Percentiles rank a stretch among this genome's conserved stretches.
phyloP scores from a whole-genome alignment of 306 rosid genomes.

The Dalbergia cochinchinensis region DNA sequence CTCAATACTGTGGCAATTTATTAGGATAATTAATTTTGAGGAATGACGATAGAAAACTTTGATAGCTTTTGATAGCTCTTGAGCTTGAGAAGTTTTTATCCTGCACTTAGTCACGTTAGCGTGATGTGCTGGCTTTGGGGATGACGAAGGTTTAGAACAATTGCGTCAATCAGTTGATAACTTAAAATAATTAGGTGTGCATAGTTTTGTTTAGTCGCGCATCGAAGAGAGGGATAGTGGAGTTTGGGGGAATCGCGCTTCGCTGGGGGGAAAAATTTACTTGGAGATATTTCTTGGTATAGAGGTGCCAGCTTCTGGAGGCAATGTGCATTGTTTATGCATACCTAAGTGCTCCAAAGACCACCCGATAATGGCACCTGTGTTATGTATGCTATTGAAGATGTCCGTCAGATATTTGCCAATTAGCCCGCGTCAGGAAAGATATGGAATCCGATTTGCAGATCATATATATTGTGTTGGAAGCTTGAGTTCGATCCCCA shows the following conservation, averaged over 20 bases:
- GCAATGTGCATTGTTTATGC: not conserved
- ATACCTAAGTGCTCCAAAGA: not conserved
- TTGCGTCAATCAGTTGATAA: not conserved
- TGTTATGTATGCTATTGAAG: not conserved
- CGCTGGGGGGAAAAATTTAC: no score
- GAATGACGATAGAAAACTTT: not conserved
- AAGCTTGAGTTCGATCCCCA: not conserved
- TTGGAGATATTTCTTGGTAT: not conserved
- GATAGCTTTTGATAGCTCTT: not conserved
- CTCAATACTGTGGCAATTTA: not conserved
- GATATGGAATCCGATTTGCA: not conserved
- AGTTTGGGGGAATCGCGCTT: not conserved
- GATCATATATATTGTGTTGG: not conserved
- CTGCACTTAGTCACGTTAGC: constrained; percentile 1
- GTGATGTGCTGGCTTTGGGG: not conserved
- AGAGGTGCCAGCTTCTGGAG: not conserved
- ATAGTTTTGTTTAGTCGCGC: not conserved
- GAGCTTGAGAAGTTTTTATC: not conserved
- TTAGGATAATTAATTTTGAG: not conserved
- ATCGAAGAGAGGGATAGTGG: not conserved
- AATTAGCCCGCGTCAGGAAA: not conserved
- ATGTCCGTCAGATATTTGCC: constrained; percentile 24
- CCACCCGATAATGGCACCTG: not conserved
- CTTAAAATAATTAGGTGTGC: not conserved
- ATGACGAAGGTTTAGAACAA: constrained; percentile 2